A percentile compares a stretch with the other conserved stretches of the same genome.
Conservation (phyloP, 345 rosid species). For the Kandelia obovata region DNA sequence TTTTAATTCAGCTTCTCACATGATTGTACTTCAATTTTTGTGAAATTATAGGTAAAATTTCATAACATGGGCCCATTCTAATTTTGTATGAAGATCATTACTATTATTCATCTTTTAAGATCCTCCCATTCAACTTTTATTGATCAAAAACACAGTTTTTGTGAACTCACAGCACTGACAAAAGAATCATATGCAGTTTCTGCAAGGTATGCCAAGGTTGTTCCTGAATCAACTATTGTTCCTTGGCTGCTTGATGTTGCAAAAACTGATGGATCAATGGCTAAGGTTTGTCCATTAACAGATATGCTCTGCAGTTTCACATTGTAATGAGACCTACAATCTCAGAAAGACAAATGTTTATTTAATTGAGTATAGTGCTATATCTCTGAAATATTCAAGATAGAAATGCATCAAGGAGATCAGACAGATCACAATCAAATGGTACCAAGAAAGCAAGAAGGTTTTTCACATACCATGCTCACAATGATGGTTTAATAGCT, state of each 20-base stretch:
- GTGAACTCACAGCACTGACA: slow-evolving; percentile 63
- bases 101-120: background rate
- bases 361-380: background rate
- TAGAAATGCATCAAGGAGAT: background rate
- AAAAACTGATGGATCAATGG: slow-evolving; percentile 69
- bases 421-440: background rate
- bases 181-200: slow-evolving; percentile 71
- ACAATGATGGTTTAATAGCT: no score
- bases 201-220: slow-evolving; percentile 91
- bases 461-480: background rate
- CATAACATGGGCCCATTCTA: no score
- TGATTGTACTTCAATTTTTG: background rate
- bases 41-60: background rate
- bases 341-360: slow-evolving; percentile 21
- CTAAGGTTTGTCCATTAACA: slow-evolving; percentile 57
- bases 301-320: slow-evolving; percentile 84
- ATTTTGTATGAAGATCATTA: background rate
- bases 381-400: background rate
- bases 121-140: background rate
- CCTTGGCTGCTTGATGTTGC: slow-evolving; percentile 65
- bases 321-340: slow-evolving; percentile 93
- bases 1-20: background rate
- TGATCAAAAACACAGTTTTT: background rate
- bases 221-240: slow-evolving; percentile 92
- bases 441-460: background rate